Evolutionary conservation across 2,329 filamentous ascomycete genomes (phyloP).

Genomic region (Sporothrix brasiliensis): DNA sequence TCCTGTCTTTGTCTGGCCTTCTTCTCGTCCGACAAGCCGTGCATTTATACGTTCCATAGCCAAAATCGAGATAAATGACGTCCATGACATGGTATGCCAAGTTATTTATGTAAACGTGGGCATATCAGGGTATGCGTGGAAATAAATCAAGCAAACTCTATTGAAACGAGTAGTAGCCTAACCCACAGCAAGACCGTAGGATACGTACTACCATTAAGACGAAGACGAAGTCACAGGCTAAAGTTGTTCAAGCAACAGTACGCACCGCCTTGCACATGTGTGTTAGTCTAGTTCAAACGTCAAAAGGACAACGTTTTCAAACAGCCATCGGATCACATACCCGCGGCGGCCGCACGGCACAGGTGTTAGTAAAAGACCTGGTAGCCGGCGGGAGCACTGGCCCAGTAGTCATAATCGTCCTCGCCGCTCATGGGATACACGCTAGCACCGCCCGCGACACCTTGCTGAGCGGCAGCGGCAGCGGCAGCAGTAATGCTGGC

Average conservation of each 20-base stretch:
- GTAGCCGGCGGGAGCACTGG: slow-evolving; percentile 71
- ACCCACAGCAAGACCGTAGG: no score
- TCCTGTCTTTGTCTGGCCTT: no score
- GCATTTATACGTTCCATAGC: no score
- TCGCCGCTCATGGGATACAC: slow-evolving; percentile 68
- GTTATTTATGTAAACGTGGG: no score
- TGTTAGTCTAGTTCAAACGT: not conserved
- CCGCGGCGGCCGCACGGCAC: slow-evolving; percentile 79
- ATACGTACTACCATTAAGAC: no score
- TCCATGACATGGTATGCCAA: no score
- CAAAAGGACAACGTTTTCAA: not conserved
- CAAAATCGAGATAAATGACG: no score
- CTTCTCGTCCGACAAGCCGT: no score
- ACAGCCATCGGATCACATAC: slow-evolving; percentile 52
- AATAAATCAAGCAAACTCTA: no score
- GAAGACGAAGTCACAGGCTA: no score
- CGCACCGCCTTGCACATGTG: not conserved
- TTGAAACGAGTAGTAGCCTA: no score
- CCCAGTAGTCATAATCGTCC: slow-evolving; percentile 77
- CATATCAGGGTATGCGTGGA: no score
- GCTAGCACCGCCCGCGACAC: slow-evolving; percentile 53
- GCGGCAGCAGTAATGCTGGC: slow-evolving; percentile 44
- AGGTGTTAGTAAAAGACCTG: slow-evolving; percentile 82
- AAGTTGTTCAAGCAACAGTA: not conserved
- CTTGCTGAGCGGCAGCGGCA: slow-evolving; percentile 42